Base-by-base conservation (phyloP, 2,329 filamentous ascomycete genomes). In the Geosmithia morbida region DNA sequence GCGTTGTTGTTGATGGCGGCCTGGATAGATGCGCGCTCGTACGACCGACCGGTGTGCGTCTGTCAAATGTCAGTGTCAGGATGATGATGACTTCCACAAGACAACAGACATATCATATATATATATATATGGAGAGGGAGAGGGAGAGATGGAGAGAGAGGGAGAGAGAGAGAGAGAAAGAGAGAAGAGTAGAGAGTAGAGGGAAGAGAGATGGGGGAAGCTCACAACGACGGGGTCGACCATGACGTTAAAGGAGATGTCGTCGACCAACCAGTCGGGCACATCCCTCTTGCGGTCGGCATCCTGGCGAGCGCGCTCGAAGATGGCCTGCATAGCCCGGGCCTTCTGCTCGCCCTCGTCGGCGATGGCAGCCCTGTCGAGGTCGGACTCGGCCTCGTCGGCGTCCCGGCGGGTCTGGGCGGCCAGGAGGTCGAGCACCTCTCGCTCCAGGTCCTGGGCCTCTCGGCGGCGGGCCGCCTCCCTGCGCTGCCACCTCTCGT, bases 1-100 rank as follows among this genome's bases (percentile, higher is more conserved):
- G 48, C 42, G 22, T 49, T 49, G 14, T 77, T 84, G 56, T 84
- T 83, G 22, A 98, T 71, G 59, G 96, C 88, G 63, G 94, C 87
- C 58, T 88, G 72, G 51, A 98, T 83, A 16, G 85, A 85, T 0
- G 85, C 74, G 41, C 90, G 77, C 61, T 97, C 92, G 61, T 95
- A 98, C 1, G 85, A 92, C 53, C 89, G 85, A 13, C 92, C 92
- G 1, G 84, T 89, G 57, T 85, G 88, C 1, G 86, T 90, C 81
- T 70, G 63, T 55, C 11, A 26, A 8, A 26, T 26, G 41, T 13
- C 26, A 44, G 4, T 48, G 56, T 48, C 39, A 22, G 11, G n/a
- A 18, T 4, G n/a, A 18, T 42, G 16, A 42, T 20, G 7, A 16
- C 4, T n/a, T n/a, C 14, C 39, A 40, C 14, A 40, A 4, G 3